Evolutionary conservation across 2,329 filamentous ascomycete genomes (phyloP).

Genomic region (Aureobasidium pullulans): DNA sequence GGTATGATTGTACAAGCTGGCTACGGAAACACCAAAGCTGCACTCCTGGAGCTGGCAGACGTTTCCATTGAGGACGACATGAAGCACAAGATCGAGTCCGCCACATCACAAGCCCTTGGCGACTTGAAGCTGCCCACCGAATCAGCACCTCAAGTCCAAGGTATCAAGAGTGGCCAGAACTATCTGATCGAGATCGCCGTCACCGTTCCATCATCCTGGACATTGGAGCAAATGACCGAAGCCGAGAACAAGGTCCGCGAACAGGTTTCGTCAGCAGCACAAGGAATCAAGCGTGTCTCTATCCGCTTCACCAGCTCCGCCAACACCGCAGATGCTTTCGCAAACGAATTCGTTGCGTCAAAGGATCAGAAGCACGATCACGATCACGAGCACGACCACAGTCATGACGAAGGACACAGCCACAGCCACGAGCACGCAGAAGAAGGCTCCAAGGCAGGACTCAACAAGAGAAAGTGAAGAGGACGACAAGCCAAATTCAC

Average conservation of each 20-base stretch:
- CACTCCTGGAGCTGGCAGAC: conserved; percentile 86
- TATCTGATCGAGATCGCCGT: conserved; percentile 88
- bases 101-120: conserved; percentile 52
- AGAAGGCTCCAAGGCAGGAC: background rate
- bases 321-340: conserved; percentile 48
- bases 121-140: conserved; percentile 19
- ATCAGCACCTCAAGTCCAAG: conserved; percentile 48
- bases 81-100: conserved; percentile 61
- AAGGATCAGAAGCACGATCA: conserved; percentile 20
- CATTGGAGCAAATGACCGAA: conserved; percentile 59
- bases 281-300: conserved; percentile 75
- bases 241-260: conserved; percentile 70
- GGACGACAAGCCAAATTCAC: background rate
- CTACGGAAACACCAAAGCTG: conserved; percentile 72
- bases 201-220: conserved; percentile 69
- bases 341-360: conserved; percentile 57
- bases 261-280: conserved; percentile 66
- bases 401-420: conserved; percentile 1
- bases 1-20: conserved; percentile 89
- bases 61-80: conserved; percentile 80
- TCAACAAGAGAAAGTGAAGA: conserved; percentile 3
- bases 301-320: conserved; percentile 75
- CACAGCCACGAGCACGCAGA: conserved; percentile 8
- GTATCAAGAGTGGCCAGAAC: conserved; percentile 93
- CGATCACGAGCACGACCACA: conserved; percentile 22